Percentiles rank a stretch among this genome's conserved stretches.
Conservation (phyloP, 1,139 yeast species). For the Geotrichum reessii region DNA sequence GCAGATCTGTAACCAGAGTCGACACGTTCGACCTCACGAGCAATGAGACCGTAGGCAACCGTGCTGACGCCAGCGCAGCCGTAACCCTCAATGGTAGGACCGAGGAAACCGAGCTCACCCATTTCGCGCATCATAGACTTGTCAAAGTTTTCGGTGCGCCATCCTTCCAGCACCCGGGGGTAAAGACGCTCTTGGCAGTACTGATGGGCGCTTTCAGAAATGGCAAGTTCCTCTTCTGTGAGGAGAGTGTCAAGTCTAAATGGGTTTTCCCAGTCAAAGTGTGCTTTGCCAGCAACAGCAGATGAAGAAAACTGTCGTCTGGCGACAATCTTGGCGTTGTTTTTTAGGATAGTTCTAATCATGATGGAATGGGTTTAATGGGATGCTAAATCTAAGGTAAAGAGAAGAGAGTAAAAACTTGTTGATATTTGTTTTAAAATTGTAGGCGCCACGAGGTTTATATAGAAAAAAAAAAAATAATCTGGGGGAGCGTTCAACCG, state of each 20-base stretch:
- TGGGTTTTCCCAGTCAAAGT: slow-evolving; percentile 40
- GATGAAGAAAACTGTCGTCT: slow-evolving; percentile 16
- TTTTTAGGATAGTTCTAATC: slow-evolving; percentile 5
- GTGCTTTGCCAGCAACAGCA: slow-evolving; percentile 17
- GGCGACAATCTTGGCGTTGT: not conserved
- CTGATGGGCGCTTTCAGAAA: slow-evolving; percentile 38
- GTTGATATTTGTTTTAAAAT: not conserved
- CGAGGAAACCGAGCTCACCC: slow-evolving; percentile 43
- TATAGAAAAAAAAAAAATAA: not conserved
- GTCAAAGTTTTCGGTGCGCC: slow-evolving; percentile 40
- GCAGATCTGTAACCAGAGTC: slow-evolving; percentile 45
- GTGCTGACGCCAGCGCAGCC: slow-evolving; percentile 43
- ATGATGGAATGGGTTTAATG: not conserved
- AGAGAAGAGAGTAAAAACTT: not conserved
- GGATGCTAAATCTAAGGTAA: not conserved
- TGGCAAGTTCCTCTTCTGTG: slow-evolving; percentile 41
- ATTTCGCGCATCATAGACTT: slow-evolving; percentile 37
- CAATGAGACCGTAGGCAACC: slow-evolving; percentile 42
- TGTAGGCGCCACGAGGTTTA: not conserved
- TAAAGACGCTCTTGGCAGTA: slow-evolving; percentile 39
- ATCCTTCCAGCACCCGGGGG: slow-evolving; percentile 41
- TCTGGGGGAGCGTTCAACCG: not conserved
- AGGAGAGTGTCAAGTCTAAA: slow-evolving; percentile 35
- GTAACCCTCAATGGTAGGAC: slow-evolving; percentile 41
- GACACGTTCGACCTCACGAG: slow-evolving; percentile 43